Evolutionary conservation across 495 filamentous ascomycete species (phyloP).

Genomic region (Aspergillus wentii): DNA sequence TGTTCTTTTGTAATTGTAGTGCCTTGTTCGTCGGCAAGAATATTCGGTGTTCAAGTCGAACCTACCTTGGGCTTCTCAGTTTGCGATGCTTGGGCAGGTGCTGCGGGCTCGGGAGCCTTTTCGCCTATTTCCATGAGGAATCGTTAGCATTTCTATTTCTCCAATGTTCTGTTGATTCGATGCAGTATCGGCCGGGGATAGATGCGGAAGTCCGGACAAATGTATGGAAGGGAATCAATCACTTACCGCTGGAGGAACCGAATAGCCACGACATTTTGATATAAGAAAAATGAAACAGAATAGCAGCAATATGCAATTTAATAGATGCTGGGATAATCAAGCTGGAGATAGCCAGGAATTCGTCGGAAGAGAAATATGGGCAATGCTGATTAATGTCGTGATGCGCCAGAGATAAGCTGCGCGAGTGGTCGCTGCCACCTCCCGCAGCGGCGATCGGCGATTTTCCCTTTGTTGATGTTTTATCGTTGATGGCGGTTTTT

Average conservation of each 20-base stretch:
- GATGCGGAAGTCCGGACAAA: constrained; percentile 5
- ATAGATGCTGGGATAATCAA: no score
- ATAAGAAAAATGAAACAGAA: no score
- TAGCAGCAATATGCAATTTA: no score
- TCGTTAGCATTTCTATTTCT: not conserved
- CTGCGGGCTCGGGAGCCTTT: constrained; percentile 14
- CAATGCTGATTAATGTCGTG: constrained; percentile 23
- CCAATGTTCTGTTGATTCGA: no score
- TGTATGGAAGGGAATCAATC: not conserved
- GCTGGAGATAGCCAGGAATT: not conserved
- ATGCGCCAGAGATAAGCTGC: constrained; percentile 11
- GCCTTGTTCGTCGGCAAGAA: not conserved
- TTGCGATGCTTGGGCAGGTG: constrained; percentile 27
- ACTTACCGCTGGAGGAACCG: constrained; percentile 36
- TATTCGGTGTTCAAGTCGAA: constrained; percentile 5
- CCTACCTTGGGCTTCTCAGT: constrained; percentile 56
- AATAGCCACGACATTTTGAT: constrained; percentile 39
- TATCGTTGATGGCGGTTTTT: no score
- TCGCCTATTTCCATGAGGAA: constrained; percentile 15
- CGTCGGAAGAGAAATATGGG: not conserved
- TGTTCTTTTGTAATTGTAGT: not conserved
- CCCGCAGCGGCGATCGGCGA: constrained; percentile 15
- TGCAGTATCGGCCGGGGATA: not conserved
- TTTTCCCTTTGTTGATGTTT: no score
- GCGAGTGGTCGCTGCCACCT: constrained; percentile 10